These are phyloP conservation scores for Castanopsis chinensis DNA, from an alignment of 306 rosid species.

Conservation along the genomic window DNA sequence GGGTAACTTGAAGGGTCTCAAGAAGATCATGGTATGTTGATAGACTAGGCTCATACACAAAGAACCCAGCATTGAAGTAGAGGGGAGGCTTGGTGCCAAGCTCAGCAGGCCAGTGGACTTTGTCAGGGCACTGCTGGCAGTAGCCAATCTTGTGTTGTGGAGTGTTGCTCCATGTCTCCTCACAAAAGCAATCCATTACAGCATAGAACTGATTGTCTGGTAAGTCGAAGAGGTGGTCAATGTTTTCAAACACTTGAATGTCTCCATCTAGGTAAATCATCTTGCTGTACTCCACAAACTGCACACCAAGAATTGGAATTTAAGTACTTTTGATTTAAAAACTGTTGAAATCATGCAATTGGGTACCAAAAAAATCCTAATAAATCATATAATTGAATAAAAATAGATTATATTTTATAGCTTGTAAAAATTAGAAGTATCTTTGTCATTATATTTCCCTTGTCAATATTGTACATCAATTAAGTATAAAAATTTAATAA, in stretches of 20 bases:
- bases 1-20: conserved; percentile 24
- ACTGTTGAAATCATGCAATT: too few relatives aligned
- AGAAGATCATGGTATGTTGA: conserved; percentile 53
- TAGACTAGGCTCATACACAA: conserved; percentile 58
- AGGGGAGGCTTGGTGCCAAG: conserved; percentile 69
- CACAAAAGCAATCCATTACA: conserved; percentile 88
- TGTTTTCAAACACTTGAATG: conserved; percentile 67
- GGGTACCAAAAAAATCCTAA: too few relatives aligned
- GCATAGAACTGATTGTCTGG: conserved; percentile 59
- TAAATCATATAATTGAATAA: too few relatives aligned
- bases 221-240: conserved; percentile 63
- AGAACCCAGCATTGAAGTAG: conserved; percentile 85
- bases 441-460: too few relatives aligned
- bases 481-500: too few relatives aligned
- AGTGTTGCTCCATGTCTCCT: conserved; percentile 59
- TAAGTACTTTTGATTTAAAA: neutral
- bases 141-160: conserved; percentile 60
- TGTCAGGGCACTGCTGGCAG: conserved; percentile 76
- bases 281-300: conserved; percentile 80
- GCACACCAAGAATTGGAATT: neutral
- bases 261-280: conserved; percentile 82
- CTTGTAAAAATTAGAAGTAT: too few relatives aligned
- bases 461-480: too few relatives aligned
- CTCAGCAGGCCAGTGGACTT: conserved; percentile 52
- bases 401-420: too few relatives aligned